phyloP scores from a whole-genome alignment of 805 yeast genomes.

The Huiozyma sinensis region DNA sequence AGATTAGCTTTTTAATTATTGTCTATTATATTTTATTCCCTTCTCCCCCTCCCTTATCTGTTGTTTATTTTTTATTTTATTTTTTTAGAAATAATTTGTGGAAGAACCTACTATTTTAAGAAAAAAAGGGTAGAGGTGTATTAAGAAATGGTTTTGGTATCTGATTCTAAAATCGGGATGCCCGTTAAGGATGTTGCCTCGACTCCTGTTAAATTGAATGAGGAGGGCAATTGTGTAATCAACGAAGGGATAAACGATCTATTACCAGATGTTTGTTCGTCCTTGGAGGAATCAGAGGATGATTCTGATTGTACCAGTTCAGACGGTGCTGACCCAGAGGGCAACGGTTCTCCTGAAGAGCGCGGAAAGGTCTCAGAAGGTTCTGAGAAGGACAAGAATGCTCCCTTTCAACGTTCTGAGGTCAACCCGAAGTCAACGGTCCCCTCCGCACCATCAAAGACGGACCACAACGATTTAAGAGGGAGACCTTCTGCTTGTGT shows the following conservation, averaged over 20 bases:
- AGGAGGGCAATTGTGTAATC: neutral
- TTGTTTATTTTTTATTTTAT: too few species aligned
- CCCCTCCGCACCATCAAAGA: neutral
- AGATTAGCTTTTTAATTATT: too few species aligned
- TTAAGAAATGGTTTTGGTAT: too few species aligned
- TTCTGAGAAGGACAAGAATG: too few species aligned
- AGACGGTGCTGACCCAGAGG: neutral
- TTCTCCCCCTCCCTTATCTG: too few species aligned
- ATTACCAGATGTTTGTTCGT: slow-evolving; percentile 18
- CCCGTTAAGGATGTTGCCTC: too few species aligned
- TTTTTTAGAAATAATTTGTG: too few species aligned
- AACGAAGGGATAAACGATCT: slow-evolving; percentile 14
- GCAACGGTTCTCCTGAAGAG: neutral
- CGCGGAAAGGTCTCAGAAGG: too few species aligned
- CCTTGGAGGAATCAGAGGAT: slow-evolving; percentile 11
- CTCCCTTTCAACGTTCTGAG: neutral
- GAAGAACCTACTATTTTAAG: too few species aligned
- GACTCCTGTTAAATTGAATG: neutral
- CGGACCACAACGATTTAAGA: slow-evolving; percentile 18
- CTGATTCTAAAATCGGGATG: too few species aligned
- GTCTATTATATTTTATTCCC: too few species aligned
- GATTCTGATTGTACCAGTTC: slow-evolving; percentile 6
- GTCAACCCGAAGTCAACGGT: neutral
- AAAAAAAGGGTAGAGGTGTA: too few species aligned
- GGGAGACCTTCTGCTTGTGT: slow-evolving; percentile 81